Conservation (phyloP, 2,329 filamentous ascomycete species). For the Plectosphaerella plurivora region DNA sequence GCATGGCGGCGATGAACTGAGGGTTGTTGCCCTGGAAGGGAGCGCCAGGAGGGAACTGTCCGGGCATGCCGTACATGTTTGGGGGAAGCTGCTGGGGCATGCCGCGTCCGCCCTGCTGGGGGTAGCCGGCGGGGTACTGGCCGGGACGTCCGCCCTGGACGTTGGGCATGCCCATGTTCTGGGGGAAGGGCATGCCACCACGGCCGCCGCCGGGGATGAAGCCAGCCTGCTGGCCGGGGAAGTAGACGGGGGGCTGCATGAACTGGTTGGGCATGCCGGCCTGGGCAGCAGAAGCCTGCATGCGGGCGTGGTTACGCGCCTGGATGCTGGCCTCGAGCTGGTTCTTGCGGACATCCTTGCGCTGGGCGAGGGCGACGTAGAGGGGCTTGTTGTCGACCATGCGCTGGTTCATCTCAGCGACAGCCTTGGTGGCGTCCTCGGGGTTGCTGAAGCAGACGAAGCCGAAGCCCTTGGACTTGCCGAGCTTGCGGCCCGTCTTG, state of each 20-base stretch:
- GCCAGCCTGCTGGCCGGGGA: conserved; percentile 71
- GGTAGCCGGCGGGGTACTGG: conserved; percentile 79
- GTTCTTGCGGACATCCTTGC: conserved; percentile 99
- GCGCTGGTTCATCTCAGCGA: conserved; percentile 99
- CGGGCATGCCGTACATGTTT: conserved; percentile 77
- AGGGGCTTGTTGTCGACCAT: conserved; percentile 97
- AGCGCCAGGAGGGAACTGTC: conserved; percentile 71
- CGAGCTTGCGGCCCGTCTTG: conserved; percentile 65
- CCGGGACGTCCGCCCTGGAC: conserved; percentile 78
- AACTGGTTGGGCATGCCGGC: conserved; percentile 83
- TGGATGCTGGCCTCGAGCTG: conserved; percentile 99
- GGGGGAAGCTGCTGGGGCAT: conserved; percentile 84
- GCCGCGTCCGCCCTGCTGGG: conserved; percentile 81
- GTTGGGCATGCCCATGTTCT: conserved; percentile 63
- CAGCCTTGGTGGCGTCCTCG: conserved; percentile 97
- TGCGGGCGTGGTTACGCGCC: conserved; percentile 95
- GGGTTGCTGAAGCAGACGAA: conserved; percentile 99
- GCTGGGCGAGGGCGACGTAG: conserved; percentile 96
- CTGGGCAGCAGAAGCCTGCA: conserved; percentile 93
- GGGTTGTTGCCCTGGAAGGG: conserved; percentile 79
- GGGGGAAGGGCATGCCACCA: conserved; percentile 64
- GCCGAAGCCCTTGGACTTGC: conserved; percentile 99
- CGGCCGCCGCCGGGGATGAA: conserved; percentile 63
- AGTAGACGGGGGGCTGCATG: conserved; percentile 88
- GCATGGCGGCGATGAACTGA: conserved; percentile 76